phyloP scores from a whole-genome alignment of 192 early-diverging fungal genomes.

The Umbelopsis sp. region DNA sequence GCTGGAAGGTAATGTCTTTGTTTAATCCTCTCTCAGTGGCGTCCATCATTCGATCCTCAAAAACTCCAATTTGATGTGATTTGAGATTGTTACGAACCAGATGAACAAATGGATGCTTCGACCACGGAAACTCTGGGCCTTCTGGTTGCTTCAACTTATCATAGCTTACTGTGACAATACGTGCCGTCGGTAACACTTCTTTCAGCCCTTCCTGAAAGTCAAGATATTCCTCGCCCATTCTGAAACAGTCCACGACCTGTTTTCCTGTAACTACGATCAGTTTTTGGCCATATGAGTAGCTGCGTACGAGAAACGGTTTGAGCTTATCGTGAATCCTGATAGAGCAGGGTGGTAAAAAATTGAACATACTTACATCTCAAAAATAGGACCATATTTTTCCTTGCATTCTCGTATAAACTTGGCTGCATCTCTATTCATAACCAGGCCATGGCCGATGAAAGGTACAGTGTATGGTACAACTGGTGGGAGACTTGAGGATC shows the following conservation, averaged over 20 bases:
- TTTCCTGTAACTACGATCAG: background rate
- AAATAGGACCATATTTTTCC: conserved; percentile 17
- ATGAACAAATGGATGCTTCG: background rate
- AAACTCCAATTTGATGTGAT: conserved; percentile 10
- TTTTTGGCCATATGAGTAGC: background rate
- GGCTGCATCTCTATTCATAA: background rate
- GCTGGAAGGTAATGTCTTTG: background rate
- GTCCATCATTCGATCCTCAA: conserved; percentile 12
- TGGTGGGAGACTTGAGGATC: background rate
- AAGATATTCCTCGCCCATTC: background rate
- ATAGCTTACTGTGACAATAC: background rate
- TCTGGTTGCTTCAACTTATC: background rate
- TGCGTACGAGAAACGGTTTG: background rate
- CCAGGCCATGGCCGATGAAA: conserved; percentile 21
- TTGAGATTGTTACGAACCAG: conserved; percentile 20
- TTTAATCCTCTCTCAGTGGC: conserved; percentile 1
- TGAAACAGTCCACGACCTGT: background rate
- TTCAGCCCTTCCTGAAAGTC: background rate
- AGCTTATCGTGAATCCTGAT: background rate
- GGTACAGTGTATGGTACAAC: conserved; percentile 20
- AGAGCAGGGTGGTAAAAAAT: no score
- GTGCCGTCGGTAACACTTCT: background rate
- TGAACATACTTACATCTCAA: background rate
- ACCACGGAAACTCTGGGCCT: background rate
- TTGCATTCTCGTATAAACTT: conserved; percentile 20